These are phyloP conservation scores for Cajanus cajan DNA, from an alignment of 306 rosid species.

Conservation along the genomic window DNA sequence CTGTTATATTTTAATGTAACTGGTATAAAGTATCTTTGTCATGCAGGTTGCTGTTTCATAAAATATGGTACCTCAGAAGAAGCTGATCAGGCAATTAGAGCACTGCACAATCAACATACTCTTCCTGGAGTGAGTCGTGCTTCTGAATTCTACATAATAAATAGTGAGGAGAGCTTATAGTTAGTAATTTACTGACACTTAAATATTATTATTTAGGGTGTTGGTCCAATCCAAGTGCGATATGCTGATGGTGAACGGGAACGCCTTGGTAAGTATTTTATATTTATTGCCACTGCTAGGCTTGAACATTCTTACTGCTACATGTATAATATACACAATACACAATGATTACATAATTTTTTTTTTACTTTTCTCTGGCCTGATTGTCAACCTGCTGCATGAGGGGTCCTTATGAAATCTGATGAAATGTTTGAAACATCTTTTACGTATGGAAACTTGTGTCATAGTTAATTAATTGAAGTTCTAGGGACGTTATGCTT, in stretches of 20 bases:
- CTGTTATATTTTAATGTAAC: slow-evolving; percentile 21
- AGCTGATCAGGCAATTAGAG: slow-evolving; percentile 93
- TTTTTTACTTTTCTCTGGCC: background rate
- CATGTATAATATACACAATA: background rate
- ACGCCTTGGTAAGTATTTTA: slow-evolving; percentile 73
- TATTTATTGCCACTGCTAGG: slow-evolving; percentile 21
- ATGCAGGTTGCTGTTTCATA: slow-evolving; percentile 99
- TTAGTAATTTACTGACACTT: slow-evolving; percentile 29
- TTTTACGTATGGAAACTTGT: background rate
- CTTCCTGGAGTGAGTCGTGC: slow-evolving; percentile 89
- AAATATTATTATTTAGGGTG: slow-evolving; percentile 55
- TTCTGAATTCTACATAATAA: slow-evolving; percentile 26
- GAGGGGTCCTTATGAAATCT: slow-evolving; percentile 1
- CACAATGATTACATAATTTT: background rate
- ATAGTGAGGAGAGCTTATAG: slow-evolving; percentile 11
- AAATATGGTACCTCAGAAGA: slow-evolving; percentile 90
- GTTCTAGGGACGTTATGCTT: background rate
- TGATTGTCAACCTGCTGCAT: background rate
- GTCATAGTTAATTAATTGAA: slow-evolving; percentile 4
- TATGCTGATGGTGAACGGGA: slow-evolving; percentile 99
- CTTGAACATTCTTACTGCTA: slow-evolving; percentile 19
- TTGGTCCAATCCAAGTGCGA: slow-evolving; percentile 95
- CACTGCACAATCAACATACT: slow-evolving; percentile 89
- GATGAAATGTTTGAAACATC: slow-evolving; percentile 8
- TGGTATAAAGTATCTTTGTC: slow-evolving; percentile 44